Percentiles rank a stretch among this genome's conserved stretches.
phyloP scores from a whole-genome alignment of 1,139 yeast species.

The Lodderomyces orthopsilosis region DNA sequence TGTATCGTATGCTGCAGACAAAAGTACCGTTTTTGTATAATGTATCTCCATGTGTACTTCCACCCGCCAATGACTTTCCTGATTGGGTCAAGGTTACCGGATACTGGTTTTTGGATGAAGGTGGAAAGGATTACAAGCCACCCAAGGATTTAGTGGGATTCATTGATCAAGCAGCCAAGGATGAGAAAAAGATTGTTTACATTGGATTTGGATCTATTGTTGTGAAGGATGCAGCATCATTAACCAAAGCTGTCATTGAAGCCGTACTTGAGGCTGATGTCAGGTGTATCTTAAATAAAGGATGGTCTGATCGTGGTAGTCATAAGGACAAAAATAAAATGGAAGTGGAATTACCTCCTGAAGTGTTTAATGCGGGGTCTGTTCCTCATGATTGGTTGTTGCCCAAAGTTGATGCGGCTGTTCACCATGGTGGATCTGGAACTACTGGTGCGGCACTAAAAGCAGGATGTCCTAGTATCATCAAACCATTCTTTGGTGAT shows the following conservation, averaged over 20 bases:
- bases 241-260: slow-evolving; percentile 74
- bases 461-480: slow-evolving; percentile 84
- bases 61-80: slow-evolving; percentile 89
- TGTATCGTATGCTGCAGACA: slow-evolving; percentile 68
- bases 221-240: slow-evolving; percentile 73
- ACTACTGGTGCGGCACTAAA: slow-evolving; percentile 90
- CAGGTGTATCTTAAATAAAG: slow-evolving; percentile 83
- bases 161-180: slow-evolving; percentile 57
- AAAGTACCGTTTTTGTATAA: slow-evolving; percentile 87
- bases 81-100: slow-evolving; percentile 96
- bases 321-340: slow-evolving; percentile 20
- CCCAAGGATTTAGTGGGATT: slow-evolving; percentile 60
- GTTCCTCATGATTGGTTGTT: slow-evolving; percentile 96
- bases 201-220: slow-evolving; percentile 97
- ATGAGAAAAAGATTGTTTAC: slow-evolving; percentile 71
- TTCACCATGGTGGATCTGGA: slow-evolving; percentile 97
- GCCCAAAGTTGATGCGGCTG: slow-evolving; percentile 86
- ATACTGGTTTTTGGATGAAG: slow-evolving; percentile 89
- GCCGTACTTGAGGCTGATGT: slow-evolving; percentile 81
- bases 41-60: slow-evolving; percentile 82
- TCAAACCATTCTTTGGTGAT: slow-evolving; percentile 95
- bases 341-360: slow-evolving; percentile 64
- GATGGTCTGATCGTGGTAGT: slow-evolving; percentile 83
- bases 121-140: slow-evolving; percentile 59
- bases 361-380: slow-evolving; percentile 65